phyloP scores from a whole-genome alignment of 495 filamentous ascomycete species.

The Trypethelium eluteriae region DNA sequence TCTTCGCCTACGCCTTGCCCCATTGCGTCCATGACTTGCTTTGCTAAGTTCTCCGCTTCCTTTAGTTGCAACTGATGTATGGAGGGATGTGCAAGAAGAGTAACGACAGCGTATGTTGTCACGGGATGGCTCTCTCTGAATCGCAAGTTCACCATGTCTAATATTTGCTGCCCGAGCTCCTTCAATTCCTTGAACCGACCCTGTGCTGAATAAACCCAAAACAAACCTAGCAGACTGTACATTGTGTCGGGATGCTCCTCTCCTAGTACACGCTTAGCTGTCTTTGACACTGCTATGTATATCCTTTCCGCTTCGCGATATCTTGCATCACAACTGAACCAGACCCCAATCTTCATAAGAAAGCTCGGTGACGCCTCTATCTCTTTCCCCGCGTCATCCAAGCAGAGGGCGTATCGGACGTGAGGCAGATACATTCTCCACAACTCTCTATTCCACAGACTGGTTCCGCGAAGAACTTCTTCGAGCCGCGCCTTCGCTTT shows the following conservation, averaged over 20 bases:
- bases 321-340: not conserved
- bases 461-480: constrained; percentile 21
- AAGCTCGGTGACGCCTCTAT: not conserved
- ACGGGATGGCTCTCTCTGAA: constrained; percentile 12
- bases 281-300: not conserved
- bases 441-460: constrained; percentile 17
- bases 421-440: constrained; percentile 25
- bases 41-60: too few relatives aligned
- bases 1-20: too few relatives aligned
- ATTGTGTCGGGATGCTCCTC: constrained; percentile 16
- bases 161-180: not conserved
- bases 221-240: constrained; percentile 6
- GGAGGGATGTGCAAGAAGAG: too few relatives aligned
- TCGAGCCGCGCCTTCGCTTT: constrained; percentile 16
- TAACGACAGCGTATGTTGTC: not conserved
- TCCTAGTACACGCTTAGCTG: constrained; percentile 9
- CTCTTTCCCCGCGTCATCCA: not conserved
- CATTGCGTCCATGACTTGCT: not conserved
- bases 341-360: not conserved
- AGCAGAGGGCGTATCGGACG: not conserved
- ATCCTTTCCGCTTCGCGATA: not conserved
- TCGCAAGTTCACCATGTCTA: constrained; percentile 7
- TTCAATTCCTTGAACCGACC: constrained; percentile 11
- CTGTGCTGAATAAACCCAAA: constrained; percentile 5
- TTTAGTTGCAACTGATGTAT: too few relatives aligned